Evolutionary conservation across 352 stramenopile genomes (phyloP), one percentile per base, ranked within the genome.

Genomic region (Plasmopara viticola): DNA sequence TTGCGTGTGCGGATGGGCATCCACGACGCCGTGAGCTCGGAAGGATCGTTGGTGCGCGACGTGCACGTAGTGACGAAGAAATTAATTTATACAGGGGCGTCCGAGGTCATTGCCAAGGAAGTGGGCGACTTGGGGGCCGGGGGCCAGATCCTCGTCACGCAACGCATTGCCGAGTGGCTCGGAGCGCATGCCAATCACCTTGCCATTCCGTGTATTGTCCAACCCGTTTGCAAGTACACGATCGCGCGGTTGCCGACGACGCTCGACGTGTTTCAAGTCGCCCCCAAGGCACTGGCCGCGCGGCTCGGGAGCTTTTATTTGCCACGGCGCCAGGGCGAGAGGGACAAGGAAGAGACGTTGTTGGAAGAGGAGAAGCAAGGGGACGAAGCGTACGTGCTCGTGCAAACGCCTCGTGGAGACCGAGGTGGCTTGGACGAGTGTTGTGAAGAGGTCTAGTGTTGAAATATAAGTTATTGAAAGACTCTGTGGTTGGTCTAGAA

Each of bases 71-170:
- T 84, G 37, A 84, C 72, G 2, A 53, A 59, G 0, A 76, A 74
- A 15, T 51, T 69, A 13, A 75, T 54, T 20, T 84, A 75, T 30
- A 74, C 64, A 4, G 73, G 73, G 9, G 60, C 62, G 42, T 76
- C 70, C 0, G 67, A 77, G 29, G 59, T 75, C 18, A 79, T 84
- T 28, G 70, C 70, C 1, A 69, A 74, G 9, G 72, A 77, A 40
- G 63, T 84, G 2, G 70, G 68, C 34, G 74, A 78, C 17, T 41
- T 82, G 4, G 70, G 70, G 8, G 52, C 58, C 44, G 74, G 74
- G 44, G 74, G 74, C 1, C 74, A 84, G 38, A 80, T 84, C 56
- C 47, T 84, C 9, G 58, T 72, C 30, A 84, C 70, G 0, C 60
- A 68, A 9, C 60, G 70, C 5, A 54, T 85, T 17, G 74, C 72